Percentiles rank a stretch among this genome's conserved stretches.
Conservation (phyloP, 495 filamentous ascomycete species). For the Trichodelitschia bisporula region DNA sequence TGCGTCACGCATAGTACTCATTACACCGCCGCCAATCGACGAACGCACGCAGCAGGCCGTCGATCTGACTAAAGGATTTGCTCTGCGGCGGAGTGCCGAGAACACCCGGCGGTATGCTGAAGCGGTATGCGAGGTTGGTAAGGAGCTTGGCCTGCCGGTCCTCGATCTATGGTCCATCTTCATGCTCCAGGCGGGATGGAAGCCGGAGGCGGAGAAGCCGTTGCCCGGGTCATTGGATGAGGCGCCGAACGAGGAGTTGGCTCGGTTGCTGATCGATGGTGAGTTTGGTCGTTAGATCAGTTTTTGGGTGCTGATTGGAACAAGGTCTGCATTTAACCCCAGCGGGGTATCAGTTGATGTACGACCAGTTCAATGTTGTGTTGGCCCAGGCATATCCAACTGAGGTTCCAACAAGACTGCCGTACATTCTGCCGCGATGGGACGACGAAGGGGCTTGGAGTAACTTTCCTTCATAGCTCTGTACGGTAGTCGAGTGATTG, state of each 20-base stretch:
- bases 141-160: slow-evolving; percentile 34
- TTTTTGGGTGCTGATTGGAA: not conserved
- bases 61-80: slow-evolving; percentile 25
- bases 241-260: slow-evolving; percentile 19
- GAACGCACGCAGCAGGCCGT: slow-evolving; percentile 36
- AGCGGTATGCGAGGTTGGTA: slow-evolving; percentile 37
- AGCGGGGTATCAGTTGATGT: slow-evolving; percentile 32
- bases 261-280: slow-evolving; percentile 35
- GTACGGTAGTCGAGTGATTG: no score
- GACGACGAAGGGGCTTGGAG: slow-evolving; percentile 11
- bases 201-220: slow-evolving; percentile 28
- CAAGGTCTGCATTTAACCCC: slow-evolving; percentile 41
- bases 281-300: slow-evolving; percentile 5
- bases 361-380: slow-evolving; percentile 25
- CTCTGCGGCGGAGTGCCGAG: slow-evolving; percentile 31
- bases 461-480: no score
- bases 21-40: slow-evolving; percentile 61
- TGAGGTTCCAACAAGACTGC: slow-evolving; percentile 25
- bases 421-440: slow-evolving; percentile 29
- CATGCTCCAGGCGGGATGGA: slow-evolving; percentile 39
- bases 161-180: slow-evolving; percentile 54
- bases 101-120: slow-evolving; percentile 47
- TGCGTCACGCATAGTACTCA: slow-evolving; percentile 42
- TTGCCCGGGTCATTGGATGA: slow-evolving; percentile 25
- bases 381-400: slow-evolving; percentile 33